phyloP scores from a whole-genome alignment of 495 filamentous ascomycete species.

The Darksidea phi region DNA sequence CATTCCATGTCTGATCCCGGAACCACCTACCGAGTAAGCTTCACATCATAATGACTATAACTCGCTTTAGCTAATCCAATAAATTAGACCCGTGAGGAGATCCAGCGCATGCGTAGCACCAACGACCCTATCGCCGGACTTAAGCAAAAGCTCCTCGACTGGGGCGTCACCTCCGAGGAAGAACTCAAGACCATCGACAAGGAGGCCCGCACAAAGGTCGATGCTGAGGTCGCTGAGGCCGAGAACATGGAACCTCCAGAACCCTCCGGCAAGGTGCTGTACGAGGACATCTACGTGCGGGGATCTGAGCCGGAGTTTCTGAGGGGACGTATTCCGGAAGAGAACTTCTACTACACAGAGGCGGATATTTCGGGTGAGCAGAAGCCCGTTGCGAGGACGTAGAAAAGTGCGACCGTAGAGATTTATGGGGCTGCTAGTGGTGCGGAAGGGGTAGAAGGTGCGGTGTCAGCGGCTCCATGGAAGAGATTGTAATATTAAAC shows the following conservation, averaged over 20 bases:
- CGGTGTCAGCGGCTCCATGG: not conserved
- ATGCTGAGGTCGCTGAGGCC: constrained; percentile 84
- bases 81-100: constrained; percentile 83
- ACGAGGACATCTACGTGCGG: constrained; percentile 94
- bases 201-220: constrained; percentile 77
- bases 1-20: constrained; percentile 99
- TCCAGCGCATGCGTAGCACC: constrained; percentile 97
- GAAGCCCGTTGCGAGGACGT: constrained; percentile 31
- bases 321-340: constrained; percentile 84
- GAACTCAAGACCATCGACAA: constrained; percentile 96
- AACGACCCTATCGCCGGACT: constrained; percentile 97
- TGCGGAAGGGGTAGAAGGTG: not conserved
- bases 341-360: constrained; percentile 82
- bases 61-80: not conserved
- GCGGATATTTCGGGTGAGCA: constrained; percentile 27
- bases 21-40: constrained; percentile 79
- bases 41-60: not conserved
- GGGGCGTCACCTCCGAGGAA: constrained; percentile 88
- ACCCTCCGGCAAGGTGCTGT: constrained; percentile 72
- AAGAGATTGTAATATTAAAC: constrained; percentile 27
- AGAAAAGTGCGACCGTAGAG: too few relatives aligned
- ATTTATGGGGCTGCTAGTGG: too few relatives aligned
- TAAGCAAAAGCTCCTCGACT: constrained; percentile 96
- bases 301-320: constrained; percentile 89
- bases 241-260: constrained; percentile 84